Base-by-base conservation (phyloP, 257 asterid genomes). In the Fraxinus cuspidata region DNA sequence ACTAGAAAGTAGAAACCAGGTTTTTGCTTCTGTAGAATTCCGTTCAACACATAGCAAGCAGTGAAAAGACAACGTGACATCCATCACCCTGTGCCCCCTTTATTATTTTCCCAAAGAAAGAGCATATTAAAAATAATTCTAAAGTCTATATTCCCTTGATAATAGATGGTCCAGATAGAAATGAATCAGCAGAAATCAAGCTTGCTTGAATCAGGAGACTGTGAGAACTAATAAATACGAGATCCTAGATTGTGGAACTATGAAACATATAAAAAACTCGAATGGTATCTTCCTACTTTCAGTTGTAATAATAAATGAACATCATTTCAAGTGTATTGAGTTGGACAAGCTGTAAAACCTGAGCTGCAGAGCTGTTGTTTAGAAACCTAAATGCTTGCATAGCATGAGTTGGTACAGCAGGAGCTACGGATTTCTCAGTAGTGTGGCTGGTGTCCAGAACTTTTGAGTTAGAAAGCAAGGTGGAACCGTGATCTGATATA, bases 331-430 rank as follows among this genome's bases (percentile, higher is more conserved):
- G 69, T 27, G 69, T 12, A 23, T 27, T 7, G 1, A 63, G 69
- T 63, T 0, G 19, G 69, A 63, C 12, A 63, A 63, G 69, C 7
- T 27, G 35, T 27, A 53, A 32, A 74, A 91, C 96, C 96, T 88
- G 87, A 37, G 88, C 91, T 28, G 28, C 74, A 9, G 96, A 10
- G 85, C 83, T 88, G 73, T 89, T 89, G 71, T 75, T 76, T 9
- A 91, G 83, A 68, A 88, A 44, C 88, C 73, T 85, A 74, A 89
- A 89, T 10, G 96, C 96, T 82, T 76, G 81, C 4, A 89, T 67
- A 12, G 91, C 96, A 74, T 87, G 81, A 63, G 85, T 80, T 7
- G 96, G 91, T 2, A 82, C 63, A 4, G 84, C 74, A 53, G 86
- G 72, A 27, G 81, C 75, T 49, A 31, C 65, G 67, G 82, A 71